A percentile compares a stretch with the other conserved stretches of the same genome.
Evolutionary conservation across 495 filamentous ascomycete genomes (phyloP).

Genomic region (Hyaloscypha variabilis): DNA sequence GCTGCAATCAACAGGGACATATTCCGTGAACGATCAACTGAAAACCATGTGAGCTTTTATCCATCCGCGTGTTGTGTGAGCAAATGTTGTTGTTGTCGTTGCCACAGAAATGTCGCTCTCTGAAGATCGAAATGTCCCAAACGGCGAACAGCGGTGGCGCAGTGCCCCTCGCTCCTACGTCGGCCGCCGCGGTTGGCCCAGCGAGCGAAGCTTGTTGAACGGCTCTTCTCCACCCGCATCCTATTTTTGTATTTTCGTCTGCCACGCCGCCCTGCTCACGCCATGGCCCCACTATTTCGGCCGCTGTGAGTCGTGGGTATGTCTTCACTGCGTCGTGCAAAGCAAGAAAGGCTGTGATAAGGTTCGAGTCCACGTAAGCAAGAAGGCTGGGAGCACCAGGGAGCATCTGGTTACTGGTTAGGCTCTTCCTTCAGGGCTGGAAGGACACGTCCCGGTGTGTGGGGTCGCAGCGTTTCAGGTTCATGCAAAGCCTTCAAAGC

Average conservation of each 20-base stretch:
- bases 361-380: no score
- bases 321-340: not conserved
- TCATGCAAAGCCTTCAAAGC: not conserved
- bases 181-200: not conserved
- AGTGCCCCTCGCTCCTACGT: not conserved
- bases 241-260: not conserved
- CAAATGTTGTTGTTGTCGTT: not conserved
- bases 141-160: not conserved
- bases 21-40: not conserved
- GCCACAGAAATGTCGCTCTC: not conserved
- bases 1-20: not conserved
- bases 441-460: not conserved
- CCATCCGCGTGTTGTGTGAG: not conserved
- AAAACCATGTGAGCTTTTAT: not conserved
- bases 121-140: not conserved
- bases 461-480: not conserved
- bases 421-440: no score
- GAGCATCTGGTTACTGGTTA: no score
- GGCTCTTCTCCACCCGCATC: not conserved
- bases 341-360: no score
- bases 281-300: not conserved
- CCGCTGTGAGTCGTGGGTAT: not conserved
- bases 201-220: not conserved
- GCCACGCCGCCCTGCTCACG: not conserved
- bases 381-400: no score